Evolutionary conservation across 1,284 basidiomycete genomes (phyloP).

Genomic region (Caloboletus firmus): DNA sequence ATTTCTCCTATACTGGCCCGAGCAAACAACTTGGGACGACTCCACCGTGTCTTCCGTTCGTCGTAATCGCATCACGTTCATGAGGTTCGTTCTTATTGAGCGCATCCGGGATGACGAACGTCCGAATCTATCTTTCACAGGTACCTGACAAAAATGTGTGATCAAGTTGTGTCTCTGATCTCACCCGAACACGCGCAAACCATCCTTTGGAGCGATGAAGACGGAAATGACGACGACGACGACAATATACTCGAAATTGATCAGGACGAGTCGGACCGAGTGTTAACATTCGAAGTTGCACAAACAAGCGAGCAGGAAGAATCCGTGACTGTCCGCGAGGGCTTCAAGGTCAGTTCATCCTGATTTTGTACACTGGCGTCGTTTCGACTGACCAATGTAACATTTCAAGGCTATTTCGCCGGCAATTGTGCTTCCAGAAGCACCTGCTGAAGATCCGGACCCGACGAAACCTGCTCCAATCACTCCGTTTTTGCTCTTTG

Average conservation of each 20-base stretch:
- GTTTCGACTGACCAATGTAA: not conserved
- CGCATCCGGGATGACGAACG: not conserved
- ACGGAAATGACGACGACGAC: conserved; percentile 33
- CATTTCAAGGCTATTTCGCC: conserved; percentile 15
- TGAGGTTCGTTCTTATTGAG: conserved; percentile 44
- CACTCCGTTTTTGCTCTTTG: conserved; percentile 33
- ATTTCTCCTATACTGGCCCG: conserved; percentile 61
- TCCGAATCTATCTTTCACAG: conserved; percentile 27
- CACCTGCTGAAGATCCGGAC: conserved; percentile 6
- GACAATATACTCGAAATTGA: conserved; percentile 30
- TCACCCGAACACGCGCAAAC: conserved; percentile 45
- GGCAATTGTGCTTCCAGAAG: conserved; percentile 12
- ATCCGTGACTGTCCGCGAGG: conserved; percentile 40
- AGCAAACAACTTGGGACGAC: conserved; percentile 60
- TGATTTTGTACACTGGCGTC: not conserved
- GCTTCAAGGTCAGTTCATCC: conserved; percentile 40
- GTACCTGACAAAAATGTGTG: conserved; percentile 56
- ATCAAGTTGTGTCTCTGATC: conserved; percentile 51
- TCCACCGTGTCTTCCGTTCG: conserved; percentile 43
- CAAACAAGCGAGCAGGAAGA: conserved; percentile 62
- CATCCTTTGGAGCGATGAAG: conserved; percentile 46
- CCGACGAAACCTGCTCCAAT: conserved; percentile 11
- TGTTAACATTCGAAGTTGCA: conserved; percentile 56
- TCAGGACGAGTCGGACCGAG: conserved; percentile 44
- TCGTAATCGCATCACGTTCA: conserved; percentile 59